Evolutionary conservation across 2,329 filamentous ascomycete genomes (phyloP), one percentile per base, ranked within the genome.

Genomic region (Fonsecaea multimorphosa): DNA sequence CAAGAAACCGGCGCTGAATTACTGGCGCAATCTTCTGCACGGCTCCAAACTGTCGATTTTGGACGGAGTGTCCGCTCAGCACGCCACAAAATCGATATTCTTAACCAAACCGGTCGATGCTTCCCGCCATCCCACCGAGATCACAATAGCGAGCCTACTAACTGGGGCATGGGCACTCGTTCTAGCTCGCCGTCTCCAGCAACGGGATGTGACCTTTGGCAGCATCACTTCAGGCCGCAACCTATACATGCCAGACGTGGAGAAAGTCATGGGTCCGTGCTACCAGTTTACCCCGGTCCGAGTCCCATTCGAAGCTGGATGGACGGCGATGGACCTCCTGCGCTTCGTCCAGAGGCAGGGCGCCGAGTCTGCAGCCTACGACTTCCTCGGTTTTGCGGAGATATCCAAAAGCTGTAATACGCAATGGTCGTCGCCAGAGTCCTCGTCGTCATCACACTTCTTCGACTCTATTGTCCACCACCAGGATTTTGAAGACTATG

Each of bases 281-380:
- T 88, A 88, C 81, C 88, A 90, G 71, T 87, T 89, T 72, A 82
- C 88, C 0, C 88, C 89, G 0, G 82, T 90, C 31, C 83, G 88
- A n/a, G 83, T 90, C 16, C 77, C 76, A 29, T 86, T 90, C 71
- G 77, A 79, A 2, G 72, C 79, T 0, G 73, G 75, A 2, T 86
- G 84, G 82, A 86, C 81, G 2, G 84, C 78, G 0, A 68, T 80
- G 1, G 84, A 87, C 62, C 77, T 88, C 3, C 81, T 88, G 63
- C 77, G 79, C 16, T 76, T 79, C 63, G 80, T 87, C 22, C 85
- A 88, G 74, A 77, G 83, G 64, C 86, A 88, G 73, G 40, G 40
- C 85, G 87, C 72, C 80, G 87, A 51, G 79, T 83, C 56, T 83
- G 82, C 69, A 83, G 86, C 67, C 79, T 82, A 85, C 73, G 85